Base-by-base conservation (phyloP, 2,329 filamentous ascomycete species). In the Penicillium oxalicum region DNA sequence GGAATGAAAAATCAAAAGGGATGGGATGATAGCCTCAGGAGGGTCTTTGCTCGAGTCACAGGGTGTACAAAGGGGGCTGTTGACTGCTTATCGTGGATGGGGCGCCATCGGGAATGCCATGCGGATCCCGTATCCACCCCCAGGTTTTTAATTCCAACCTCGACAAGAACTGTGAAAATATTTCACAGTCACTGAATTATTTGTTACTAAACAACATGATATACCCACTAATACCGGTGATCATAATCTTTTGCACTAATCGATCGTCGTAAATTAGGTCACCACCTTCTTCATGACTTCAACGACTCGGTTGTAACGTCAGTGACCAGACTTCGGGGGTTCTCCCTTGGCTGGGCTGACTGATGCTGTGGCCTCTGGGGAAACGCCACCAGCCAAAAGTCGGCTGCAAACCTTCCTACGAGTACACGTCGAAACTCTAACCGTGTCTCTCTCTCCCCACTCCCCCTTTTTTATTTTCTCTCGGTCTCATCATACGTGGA, bases 71-170 rank as follows among this genome's bases (percentile, higher is more conserved):
- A 44, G 39, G 32, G 41, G 40, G 40, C 33, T 37, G 29, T 8
- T 7, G 29, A 11, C 29, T 32, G 29, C 18, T 32, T 32, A 32
- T 32, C 29, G 47, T 32, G 29, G 40, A 47, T 27, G 48, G 49
- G 49, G 49, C 49, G 39, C 40, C 45, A 42, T 39, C 3, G 24
- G 18, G 18, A 42, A 45, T 42, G 41, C 45, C 28, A 49, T 49
- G 33, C 35, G 45, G 49, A 48, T 44, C 48, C 48, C 45, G 43
- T 44, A 46, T 48, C 49, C 49, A 51, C 49, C 46, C 40, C 40
- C 46, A 39, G 45, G 34, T 35, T 44, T 18, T 28, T 35, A 29
- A 29, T 27, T 48, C 26, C 18, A 48, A 44, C 46, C 18, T 12
- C 24, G 18, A 18, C 1, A 18, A 2, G 18, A 18, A 18, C 18